Conservation (phyloP, 2,329 filamentous ascomycete species). For the Epichloe glyceriae region DNA sequence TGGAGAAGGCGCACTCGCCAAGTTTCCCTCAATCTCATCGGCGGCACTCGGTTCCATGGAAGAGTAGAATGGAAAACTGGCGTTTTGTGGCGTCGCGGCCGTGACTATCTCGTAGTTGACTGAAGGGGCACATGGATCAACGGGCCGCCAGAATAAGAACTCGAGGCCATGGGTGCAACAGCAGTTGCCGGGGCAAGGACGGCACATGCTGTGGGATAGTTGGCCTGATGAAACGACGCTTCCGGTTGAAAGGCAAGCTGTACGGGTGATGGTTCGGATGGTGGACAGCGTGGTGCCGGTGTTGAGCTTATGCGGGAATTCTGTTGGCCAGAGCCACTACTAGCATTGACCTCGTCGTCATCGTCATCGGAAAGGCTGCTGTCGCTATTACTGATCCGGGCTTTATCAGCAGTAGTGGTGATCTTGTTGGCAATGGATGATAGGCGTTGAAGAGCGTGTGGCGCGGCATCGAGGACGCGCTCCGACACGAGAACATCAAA, state of each 20-base stretch:
- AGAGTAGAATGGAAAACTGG: slow-evolving; percentile 34
- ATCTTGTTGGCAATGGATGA: slow-evolving; percentile 45
- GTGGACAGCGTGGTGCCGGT: background rate
- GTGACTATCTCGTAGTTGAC: slow-evolving; percentile 35
- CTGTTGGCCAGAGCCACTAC: background rate
- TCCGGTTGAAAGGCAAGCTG: background rate
- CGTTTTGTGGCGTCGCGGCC: slow-evolving; percentile 37
- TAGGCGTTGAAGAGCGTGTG: slow-evolving; percentile 45
- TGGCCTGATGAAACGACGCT: background rate
- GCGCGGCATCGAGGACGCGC: slow-evolving; percentile 43
- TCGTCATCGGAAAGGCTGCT: slow-evolving; percentile 2
- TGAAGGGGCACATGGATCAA: slow-evolving; percentile 7
- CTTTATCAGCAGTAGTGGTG: slow-evolving; percentile 35
- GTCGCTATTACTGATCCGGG: slow-evolving; percentile 20
- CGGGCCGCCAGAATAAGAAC: background rate
- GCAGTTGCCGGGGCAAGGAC: background rate
- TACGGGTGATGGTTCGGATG: background rate
- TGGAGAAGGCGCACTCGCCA: slow-evolving; percentile 12
- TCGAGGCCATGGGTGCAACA: background rate
- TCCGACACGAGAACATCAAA: slow-evolving; percentile 47
- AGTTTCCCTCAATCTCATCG: slow-evolving; percentile 7
- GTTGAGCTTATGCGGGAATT: background rate
- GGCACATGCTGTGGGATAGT: background rate
- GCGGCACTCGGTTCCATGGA: slow-evolving; percentile 11
- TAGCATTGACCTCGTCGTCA: background rate